Percentiles rank a stretch among this genome's conserved stretches.
Conservation (phyloP, 768 basidiomycete genomes). For the Termitomyces sp. region DNA sequence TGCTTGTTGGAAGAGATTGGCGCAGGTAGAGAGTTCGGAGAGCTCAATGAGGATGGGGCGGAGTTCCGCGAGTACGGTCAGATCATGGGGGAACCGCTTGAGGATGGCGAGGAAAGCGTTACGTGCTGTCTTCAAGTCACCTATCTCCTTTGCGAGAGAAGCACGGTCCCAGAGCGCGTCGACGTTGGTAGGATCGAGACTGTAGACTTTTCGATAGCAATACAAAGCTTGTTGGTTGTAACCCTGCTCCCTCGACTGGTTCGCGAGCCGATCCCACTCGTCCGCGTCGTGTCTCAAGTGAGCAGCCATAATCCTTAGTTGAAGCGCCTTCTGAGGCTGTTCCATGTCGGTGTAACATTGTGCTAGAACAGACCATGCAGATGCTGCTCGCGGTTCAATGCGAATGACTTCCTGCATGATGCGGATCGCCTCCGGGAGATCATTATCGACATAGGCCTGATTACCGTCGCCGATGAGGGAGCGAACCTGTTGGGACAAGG, state of each 20-base stretch:
- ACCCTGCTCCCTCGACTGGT: conserved; percentile 69
- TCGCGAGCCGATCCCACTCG: conserved; percentile 83
- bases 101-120: conserved; percentile 68
- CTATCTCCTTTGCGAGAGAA: conserved; percentile 70
- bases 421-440: conserved; percentile 65
- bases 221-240: conserved; percentile 86
- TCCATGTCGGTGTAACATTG: conserved; percentile 75
- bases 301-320: conserved; percentile 85
- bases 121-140: conserved; percentile 62
- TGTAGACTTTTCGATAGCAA: conserved; percentile 82
- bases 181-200: conserved; percentile 75
- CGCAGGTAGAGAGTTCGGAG: conserved; percentile 60
- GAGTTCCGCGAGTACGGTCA: conserved; percentile 74
- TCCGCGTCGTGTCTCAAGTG: conserved; percentile 82
- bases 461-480: conserved; percentile 83
- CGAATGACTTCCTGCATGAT: conserved; percentile 91
- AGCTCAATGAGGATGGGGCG: conserved; percentile 75
- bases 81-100: conserved; percentile 73
- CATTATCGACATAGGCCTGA: conserved; percentile 74
- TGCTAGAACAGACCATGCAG: conserved; percentile 87
- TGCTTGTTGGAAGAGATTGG: conserved; percentile 66
- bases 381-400: conserved; percentile 80
- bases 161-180: conserved; percentile 91
- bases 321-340: conserved; percentile 68
- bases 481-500: conserved; percentile 66